Percentiles rank a stretch among this genome's conserved stretches.
Conservation (phyloP, 495 filamentous ascomycete species). For the Jackrogersella multiformis region DNA sequence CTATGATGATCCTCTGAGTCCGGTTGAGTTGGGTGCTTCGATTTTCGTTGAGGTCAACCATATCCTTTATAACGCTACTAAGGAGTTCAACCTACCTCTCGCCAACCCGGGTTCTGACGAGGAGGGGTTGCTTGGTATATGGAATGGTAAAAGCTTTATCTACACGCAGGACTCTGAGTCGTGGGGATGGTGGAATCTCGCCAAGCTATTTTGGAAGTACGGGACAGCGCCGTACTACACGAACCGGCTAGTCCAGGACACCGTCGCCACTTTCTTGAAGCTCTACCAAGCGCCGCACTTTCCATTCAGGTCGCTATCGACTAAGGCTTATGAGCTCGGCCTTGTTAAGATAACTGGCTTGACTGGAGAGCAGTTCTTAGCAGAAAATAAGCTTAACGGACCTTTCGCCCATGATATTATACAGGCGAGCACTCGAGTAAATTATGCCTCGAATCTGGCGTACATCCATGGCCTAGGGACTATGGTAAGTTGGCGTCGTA, state of each 20-base stretch:
- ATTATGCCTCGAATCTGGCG: slow-evolving; percentile 89
- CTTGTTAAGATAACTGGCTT: slow-evolving; percentile 69
- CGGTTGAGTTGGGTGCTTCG: slow-evolving; percentile 88
- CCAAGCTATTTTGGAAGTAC: slow-evolving; percentile 85
- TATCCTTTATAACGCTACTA: slow-evolving; percentile 79
- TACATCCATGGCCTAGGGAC: slow-evolving; percentile 89
- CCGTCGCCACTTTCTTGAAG: slow-evolving; percentile 76
- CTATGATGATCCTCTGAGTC: slow-evolving; percentile 71
- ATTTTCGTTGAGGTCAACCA: slow-evolving; percentile 91
- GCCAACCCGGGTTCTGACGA: slow-evolving; percentile 48
- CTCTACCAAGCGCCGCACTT: slow-evolving; percentile 86
- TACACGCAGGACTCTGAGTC: slow-evolving; percentile 65
- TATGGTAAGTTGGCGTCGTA: slow-evolving; percentile 71
- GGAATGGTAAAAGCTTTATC: slow-evolving; percentile 82
- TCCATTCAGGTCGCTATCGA: slow-evolving; percentile 79
- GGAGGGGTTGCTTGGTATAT: slow-evolving; percentile 73
- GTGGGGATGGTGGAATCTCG: slow-evolving; percentile 78
- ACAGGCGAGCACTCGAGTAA: slow-evolving; percentile 92
- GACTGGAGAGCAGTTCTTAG: slow-evolving; percentile 77
- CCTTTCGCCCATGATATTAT: slow-evolving; percentile 83
- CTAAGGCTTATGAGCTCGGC: slow-evolving; percentile 69
- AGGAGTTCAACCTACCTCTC: slow-evolving; percentile 70
- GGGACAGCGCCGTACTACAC: slow-evolving; percentile 80
- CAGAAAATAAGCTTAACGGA: slow-evolving; percentile 71
- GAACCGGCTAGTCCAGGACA: slow-evolving; percentile 74